Conservation (phyloP, 257 asterid genomes). For the Scutellaria minor region DNA sequence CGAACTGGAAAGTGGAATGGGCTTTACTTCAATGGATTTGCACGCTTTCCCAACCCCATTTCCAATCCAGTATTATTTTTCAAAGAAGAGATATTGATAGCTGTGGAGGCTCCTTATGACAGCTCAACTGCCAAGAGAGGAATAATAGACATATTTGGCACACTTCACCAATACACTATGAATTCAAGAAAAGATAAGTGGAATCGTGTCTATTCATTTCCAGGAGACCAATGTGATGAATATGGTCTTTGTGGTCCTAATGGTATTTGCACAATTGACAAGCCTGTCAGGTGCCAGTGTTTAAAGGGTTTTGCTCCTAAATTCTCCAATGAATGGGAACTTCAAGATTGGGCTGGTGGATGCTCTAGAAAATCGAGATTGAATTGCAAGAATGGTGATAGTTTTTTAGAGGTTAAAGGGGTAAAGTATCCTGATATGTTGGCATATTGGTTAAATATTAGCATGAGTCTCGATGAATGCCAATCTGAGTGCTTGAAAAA, state of each 20-base stretch:
- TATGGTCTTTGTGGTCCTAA: slow-evolving; percentile 47
- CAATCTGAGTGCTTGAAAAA: slow-evolving; percentile 30
- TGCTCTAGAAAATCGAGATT: slow-evolving; percentile 31
- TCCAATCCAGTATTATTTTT: background rate
- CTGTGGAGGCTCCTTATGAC: background rate
- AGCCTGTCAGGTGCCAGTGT: slow-evolving; percentile 34
- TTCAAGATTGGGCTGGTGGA: slow-evolving; percentile 41
- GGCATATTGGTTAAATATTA: slow-evolving; percentile 27
- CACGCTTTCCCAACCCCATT: background rate
- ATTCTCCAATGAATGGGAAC: slow-evolving; percentile 33
- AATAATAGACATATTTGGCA: slow-evolving; percentile 23
- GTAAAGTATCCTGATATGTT: slow-evolving; percentile 39
- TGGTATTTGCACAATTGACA: slow-evolving; percentile 33
- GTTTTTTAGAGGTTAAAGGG: slow-evolving; percentile 31
- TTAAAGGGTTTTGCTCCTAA: slow-evolving; percentile 35
- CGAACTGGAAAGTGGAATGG: slow-evolving; percentile 52
- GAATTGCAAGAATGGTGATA: slow-evolving; percentile 36
- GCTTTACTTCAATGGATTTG: slow-evolving; percentile 21
- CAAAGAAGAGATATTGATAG: slow-evolving; percentile 23
- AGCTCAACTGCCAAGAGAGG: slow-evolving; percentile 27
- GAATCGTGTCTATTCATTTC: background rate
- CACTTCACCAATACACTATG: slow-evolving; percentile 8
- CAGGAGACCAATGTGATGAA: slow-evolving; percentile 28
- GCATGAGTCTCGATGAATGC: slow-evolving; percentile 39
- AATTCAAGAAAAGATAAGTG: slow-evolving; percentile 29